These are phyloP conservation scores for Mortierella sp. DNA, from an alignment of 371 early-diverging fungal genomes.

Conservation along the genomic window DNA sequence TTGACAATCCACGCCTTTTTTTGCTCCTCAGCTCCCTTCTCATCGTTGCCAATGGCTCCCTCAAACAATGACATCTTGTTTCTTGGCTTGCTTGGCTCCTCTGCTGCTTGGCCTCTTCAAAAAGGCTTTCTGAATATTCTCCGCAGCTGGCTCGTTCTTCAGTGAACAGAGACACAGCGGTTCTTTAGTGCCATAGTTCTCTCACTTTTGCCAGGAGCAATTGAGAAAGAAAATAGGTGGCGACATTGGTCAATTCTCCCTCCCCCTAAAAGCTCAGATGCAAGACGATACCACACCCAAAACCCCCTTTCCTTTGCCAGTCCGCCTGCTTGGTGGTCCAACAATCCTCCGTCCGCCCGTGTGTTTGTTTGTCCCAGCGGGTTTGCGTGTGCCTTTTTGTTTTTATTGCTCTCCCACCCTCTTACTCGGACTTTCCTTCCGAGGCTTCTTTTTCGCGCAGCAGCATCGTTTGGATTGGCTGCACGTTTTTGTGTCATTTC, in stretches of 20 bases:
- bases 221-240: too few species aligned
- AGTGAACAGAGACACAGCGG: too few species aligned
- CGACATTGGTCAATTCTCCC: too few species aligned
- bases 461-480: slow-evolving; percentile 2
- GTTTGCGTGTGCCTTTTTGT: too few species aligned
- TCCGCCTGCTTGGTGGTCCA: too few species aligned
- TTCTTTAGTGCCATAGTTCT: neutral
- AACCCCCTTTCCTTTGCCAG: neutral
- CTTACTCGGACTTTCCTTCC: neutral
- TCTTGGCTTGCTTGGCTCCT: neutral
- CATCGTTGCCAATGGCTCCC: neutral
- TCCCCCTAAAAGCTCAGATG: too few species aligned
- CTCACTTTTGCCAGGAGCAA: too few species aligned
- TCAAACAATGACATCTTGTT: neutral
- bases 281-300: neutral
- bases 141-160: neutral
- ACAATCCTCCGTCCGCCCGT: too few species aligned
- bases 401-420: neutral
- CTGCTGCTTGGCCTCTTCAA: neutral
- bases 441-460: neutral
- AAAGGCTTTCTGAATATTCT: neutral
- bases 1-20: neutral
- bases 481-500: neutral
- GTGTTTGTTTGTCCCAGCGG: too few species aligned
- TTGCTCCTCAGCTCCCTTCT: neutral